Percentiles rank a stretch among this genome's conserved stretches.
Conservation (phyloP, 768 basidiomycete genomes). For the Multifurca ochricompacta region DNA sequence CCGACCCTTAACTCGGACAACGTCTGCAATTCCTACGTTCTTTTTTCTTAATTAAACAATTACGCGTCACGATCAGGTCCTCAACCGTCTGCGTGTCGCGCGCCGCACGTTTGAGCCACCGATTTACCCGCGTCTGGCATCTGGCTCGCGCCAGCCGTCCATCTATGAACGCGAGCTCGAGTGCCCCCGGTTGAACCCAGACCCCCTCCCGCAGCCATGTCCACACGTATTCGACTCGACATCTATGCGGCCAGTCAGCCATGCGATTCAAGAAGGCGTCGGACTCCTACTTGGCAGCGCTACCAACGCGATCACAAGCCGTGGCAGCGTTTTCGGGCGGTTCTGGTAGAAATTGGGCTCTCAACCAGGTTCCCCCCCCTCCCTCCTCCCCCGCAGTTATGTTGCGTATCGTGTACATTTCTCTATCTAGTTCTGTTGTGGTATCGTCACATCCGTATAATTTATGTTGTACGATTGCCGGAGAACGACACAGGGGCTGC, state of each 20-base stretch:
- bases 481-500: too few relatives aligned
- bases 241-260: constrained; percentile 67
- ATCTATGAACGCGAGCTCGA: constrained; percentile 71
- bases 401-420: too few relatives aligned
- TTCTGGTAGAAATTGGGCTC: constrained; percentile 51
- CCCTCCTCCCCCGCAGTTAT: too few relatives aligned
- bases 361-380: too few relatives aligned
- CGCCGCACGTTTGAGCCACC: constrained; percentile 46
- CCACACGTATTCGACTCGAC: constrained; percentile 74
- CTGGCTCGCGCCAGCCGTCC: constrained; percentile 52
- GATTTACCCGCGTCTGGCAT: constrained; percentile 40
- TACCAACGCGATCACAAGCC: constrained; percentile 22
- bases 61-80: constrained; percentile 33
- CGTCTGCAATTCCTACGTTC: neutral
- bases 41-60: neutral
- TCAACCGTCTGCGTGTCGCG: constrained; percentile 51
- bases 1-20: too few relatives aligned
- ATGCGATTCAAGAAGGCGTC: constrained; percentile 67
- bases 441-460: too few relatives aligned
- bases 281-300: constrained; percentile 47
- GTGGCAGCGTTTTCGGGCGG: constrained; percentile 50
- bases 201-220: constrained; percentile 61
- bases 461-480: too few relatives aligned
- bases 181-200: constrained; percentile 37
- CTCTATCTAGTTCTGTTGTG: neutral